Base-by-base conservation (phyloP, 2,329 filamentous ascomycete species). In the Hymenoscyphus scutula region DNA sequence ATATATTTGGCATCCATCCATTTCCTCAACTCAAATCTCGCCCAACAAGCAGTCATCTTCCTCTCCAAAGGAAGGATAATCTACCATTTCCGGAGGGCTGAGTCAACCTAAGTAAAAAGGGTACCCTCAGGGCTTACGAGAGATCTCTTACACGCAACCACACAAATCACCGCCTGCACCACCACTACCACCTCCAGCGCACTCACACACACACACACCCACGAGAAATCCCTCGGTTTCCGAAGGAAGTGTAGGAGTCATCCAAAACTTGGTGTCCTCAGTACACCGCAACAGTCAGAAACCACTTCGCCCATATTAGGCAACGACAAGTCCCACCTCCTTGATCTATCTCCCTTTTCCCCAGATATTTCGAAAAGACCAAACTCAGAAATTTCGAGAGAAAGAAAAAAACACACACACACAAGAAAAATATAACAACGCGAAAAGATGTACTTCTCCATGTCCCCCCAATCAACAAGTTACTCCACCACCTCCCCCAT, bases 381-480 rank as follows among this genome's bases (percentile, higher is more conserved):
- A 34, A 34, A 34, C 10, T 34, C 32, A 13, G 1, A 2, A 34
- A 30, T 8, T 30, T 30, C 29, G 29, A 34, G 13, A 34, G 10
- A 11, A 1, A 1, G 32, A 34, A 13, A 13, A 11, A 2, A 2
- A 11, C 32, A 32, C 11, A 32, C 32, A 13, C 32, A 13, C 32
- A 11, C n/a, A n/a, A n/a, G n/a, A n/a, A n/a, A n/a, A n/a, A n/a
- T n/a, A n/a, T n/a, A n/a, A n/a, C n/a, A 34, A 34, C 32, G 32
- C 32, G 32, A 48, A 48, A 48, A 72, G n/a, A n/a, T 72, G 69
- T 69, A 71, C 65, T 71, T 71, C 66, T 68, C 71, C 37, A 64
- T 64, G 29, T 71, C 68, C 38, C 68, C 71, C 27, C 64, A 69
- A 5, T 67, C 67, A 11, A 69, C 69, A 2, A 65, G 62, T 54